These are phyloP conservation scores for Rhazya stricta DNA, from an alignment of 257 asterid species.

Conservation along the genomic window DNA sequence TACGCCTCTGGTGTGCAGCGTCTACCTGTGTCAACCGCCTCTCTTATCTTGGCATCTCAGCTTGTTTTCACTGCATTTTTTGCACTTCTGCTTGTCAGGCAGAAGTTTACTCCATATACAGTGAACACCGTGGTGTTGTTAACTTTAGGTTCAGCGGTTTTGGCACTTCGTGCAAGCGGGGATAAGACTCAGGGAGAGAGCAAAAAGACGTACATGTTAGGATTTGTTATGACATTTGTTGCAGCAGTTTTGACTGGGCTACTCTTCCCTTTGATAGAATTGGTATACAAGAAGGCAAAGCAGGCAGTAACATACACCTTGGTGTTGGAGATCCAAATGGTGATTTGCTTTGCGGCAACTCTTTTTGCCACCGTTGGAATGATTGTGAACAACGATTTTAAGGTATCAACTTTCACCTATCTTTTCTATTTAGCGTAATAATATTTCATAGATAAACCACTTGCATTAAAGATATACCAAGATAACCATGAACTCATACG, in stretches of 20 bases:
- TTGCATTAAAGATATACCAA: too few relatives aligned
- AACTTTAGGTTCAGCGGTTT: not conserved
- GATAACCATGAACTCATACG: too few relatives aligned
- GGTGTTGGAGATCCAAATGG: not conserved
- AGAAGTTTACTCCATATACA: not conserved
- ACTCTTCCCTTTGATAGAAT: not conserved
- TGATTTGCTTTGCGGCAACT: not conserved
- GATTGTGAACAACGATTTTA: not conserved
- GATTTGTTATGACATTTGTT: not conserved
- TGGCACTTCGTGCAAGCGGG: not conserved
- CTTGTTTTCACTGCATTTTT: not conserved
- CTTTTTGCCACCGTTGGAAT: not conserved
- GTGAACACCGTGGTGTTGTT: not conserved
- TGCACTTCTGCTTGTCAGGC: not conserved
- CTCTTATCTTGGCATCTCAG: not conserved
- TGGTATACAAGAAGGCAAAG: not conserved
- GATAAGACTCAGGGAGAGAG: not conserved
- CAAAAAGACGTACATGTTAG: not conserved
- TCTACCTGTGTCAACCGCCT: not conserved
- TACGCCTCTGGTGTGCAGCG: not conserved
- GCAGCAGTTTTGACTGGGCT: not conserved
- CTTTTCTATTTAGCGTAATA: not conserved
- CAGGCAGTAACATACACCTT: not conserved
- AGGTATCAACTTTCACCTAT: not conserved
- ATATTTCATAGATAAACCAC: too few relatives aligned